phyloP scores from a whole-genome alignment of 148 eudicot genomes.

The Vaccinium darrowii region DNA sequence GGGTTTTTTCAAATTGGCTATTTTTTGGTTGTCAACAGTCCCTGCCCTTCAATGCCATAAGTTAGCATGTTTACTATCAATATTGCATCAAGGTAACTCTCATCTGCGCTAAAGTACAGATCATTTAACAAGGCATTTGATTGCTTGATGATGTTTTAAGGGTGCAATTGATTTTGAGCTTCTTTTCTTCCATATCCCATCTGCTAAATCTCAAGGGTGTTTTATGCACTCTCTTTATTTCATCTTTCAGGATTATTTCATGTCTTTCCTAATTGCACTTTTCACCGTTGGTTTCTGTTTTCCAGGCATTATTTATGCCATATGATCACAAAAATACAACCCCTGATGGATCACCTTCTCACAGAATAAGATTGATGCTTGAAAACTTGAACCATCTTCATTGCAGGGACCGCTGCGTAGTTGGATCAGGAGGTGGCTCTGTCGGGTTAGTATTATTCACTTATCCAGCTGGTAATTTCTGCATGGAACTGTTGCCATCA shows the following conservation, averaged over 20 bases:
- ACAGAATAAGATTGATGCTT: slow-evolving; percentile 65
- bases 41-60: not conserved
- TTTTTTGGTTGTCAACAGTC: not conserved
- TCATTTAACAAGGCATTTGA: not conserved
- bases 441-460: slow-evolving; percentile 63
- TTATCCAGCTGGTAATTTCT: slow-evolving; percentile 13
- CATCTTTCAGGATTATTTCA: not conserved
- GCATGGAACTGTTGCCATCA: not conserved
- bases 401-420: slow-evolving; percentile 70
- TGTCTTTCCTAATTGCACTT: slow-evolving; percentile 8
- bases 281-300: slow-evolving; percentile 22
- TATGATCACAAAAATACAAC: slow-evolving; percentile 95
- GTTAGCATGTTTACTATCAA: not conserved
- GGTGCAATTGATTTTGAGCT: not conserved
- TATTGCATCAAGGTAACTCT: slow-evolving; percentile 4
- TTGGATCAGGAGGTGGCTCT: slow-evolving; percentile 98
- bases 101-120: not conserved
- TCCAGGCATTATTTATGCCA: slow-evolving; percentile 95
- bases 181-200: not conserved
- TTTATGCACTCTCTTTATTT: not conserved
- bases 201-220: not conserved
- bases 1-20: not conserved
- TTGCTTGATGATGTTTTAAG: not conserved
- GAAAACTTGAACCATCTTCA: slow-evolving; percentile 71
- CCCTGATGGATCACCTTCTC: slow-evolving; percentile 66